Percentiles rank a stretch among this genome's conserved stretches.
Conservation (phyloP, 805 yeast species). For the Candida ascalaphidarum region DNA sequence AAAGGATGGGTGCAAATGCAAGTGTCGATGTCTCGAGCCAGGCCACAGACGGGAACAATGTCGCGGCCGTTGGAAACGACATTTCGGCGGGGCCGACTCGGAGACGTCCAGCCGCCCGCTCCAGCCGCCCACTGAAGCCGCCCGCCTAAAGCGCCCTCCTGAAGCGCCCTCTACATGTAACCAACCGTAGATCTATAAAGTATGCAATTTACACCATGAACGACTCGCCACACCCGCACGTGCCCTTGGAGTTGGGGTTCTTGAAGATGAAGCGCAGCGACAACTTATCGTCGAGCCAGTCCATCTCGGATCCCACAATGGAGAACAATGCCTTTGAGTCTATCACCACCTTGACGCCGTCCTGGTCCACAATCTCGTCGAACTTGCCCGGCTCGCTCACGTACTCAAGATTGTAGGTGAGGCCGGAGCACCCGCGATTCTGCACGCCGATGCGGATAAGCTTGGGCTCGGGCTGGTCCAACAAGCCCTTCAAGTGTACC, state of each 20-base stretch:
- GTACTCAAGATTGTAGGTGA: constrained; percentile 85
- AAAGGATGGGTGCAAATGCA: no score
- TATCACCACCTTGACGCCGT: constrained; percentile 84
- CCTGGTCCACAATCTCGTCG: constrained; percentile 89
- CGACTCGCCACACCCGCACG: constrained; percentile 98
- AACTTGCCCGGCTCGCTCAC: constrained; percentile 88
- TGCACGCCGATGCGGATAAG: constrained; percentile 88
- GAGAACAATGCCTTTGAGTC: constrained; percentile 95
- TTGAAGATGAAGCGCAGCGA: constrained; percentile 84
- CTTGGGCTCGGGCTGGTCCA: constrained; percentile 80
- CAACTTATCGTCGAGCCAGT: constrained; percentile 92
- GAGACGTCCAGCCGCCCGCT: no score
- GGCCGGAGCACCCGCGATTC: constrained; percentile 95
- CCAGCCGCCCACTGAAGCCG: no score
- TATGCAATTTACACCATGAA: constrained; percentile 94
- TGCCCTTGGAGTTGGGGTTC: constrained; percentile 95
- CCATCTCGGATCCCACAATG: constrained; percentile 97
- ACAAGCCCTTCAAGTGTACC: constrained; percentile 54
- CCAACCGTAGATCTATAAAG: no score
- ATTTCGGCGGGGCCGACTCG: no score
- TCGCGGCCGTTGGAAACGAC: no score
- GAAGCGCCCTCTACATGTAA: no score
- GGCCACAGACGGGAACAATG: no score
- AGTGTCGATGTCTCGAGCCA: no score
- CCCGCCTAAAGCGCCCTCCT: no score